Evolutionary conservation across 2,329 filamentous ascomycete species (phyloP).

Genomic region (Lasiodiplodia citricola): DNA sequence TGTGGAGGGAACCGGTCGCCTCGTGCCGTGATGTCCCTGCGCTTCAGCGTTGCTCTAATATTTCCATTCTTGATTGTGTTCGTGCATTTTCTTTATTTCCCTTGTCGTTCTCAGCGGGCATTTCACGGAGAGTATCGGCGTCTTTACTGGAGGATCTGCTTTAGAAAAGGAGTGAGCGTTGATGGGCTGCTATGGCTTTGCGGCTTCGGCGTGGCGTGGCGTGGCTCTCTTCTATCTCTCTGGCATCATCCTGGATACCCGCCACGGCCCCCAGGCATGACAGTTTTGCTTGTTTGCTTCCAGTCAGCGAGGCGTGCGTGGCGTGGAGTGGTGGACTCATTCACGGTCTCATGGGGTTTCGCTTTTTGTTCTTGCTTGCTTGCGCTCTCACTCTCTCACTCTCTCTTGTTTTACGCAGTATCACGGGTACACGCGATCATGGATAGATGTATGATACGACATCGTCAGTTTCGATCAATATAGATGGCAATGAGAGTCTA

Average conservation of each 20-base stretch:
- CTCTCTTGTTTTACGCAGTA: neutral
- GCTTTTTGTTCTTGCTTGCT: neutral
- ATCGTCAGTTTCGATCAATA: conserved; percentile 6
- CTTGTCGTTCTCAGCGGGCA: conserved; percentile 17
- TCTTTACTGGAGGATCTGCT: conserved; percentile 17
- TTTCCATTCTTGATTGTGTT: conserved; percentile 21
- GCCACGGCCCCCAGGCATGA: conserved; percentile 16
- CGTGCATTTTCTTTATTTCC: neutral
- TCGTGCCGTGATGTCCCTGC: conserved; percentile 9
- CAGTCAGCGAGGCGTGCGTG: conserved; percentile 13
- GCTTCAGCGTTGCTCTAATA: neutral
- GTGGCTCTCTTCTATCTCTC: conserved; percentile 11
- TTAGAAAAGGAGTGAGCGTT: conserved; percentile 10
- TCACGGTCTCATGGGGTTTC: neutral
- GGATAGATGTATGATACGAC: conserved; percentile 23
- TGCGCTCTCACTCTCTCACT: neutral
- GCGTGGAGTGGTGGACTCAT: conserved; percentile 5
- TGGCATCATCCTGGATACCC: conserved; percentile 8
- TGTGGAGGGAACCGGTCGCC: conserved; percentile 21
- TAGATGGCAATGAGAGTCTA: conserved; percentile 1
- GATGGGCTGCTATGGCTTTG: conserved; percentile 3
- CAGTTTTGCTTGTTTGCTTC: conserved; percentile 2
- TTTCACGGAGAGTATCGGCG: conserved; percentile 20
- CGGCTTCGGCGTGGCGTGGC: conserved; percentile 2
- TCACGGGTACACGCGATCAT: conserved; percentile 20